These are phyloP conservation scores for Cercophora sp. DNA, from an alignment of 495 filamentous ascomycete species.

Conservation along the genomic window DNA sequence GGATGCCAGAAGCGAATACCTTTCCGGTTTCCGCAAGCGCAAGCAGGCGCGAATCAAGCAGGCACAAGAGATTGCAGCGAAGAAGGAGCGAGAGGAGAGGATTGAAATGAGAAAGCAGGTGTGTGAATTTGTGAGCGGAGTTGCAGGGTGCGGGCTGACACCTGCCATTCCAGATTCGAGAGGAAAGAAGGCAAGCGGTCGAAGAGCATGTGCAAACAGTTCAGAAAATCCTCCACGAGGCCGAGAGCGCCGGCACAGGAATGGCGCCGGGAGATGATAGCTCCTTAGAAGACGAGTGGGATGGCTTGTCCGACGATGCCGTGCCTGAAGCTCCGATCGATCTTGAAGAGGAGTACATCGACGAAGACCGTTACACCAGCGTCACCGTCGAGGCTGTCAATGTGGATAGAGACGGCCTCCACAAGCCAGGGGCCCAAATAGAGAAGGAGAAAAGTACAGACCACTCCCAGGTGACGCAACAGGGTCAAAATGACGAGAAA, in stretches of 20 bases:
- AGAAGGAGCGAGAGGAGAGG: constrained; percentile 69
- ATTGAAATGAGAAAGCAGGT: constrained; percentile 71
- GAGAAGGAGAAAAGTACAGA: constrained; percentile 29
- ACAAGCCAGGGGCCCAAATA: constrained; percentile 45
- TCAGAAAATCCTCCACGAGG: constrained; percentile 56
- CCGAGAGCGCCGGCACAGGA: constrained; percentile 44
- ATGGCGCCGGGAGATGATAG: constrained; percentile 24
- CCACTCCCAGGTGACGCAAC: constrained; percentile 31
- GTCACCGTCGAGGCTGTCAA: constrained; percentile 92
- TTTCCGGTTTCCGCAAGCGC: constrained; percentile 95
- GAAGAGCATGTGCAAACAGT: constrained; percentile 74
- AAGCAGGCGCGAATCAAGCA: constrained; percentile 78
- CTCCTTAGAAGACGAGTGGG: constrained; percentile 53
- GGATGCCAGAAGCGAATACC: constrained; percentile 71
- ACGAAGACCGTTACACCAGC: constrained; percentile 91
- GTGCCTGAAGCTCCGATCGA: constrained; percentile 51
- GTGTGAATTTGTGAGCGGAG: constrained; percentile 15
- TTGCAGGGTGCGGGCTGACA: not conserved
- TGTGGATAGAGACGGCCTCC: constrained; percentile 65
- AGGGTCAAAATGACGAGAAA: no score
- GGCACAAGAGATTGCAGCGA: constrained; percentile 71
- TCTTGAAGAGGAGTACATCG: constrained; percentile 89
- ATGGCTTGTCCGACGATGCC: constrained; percentile 55
- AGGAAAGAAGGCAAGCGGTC: constrained; percentile 73
- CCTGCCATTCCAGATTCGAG: constrained; percentile 58